These are phyloP conservation scores for Zygosaccharomyces sapae DNA, from an alignment of 1,139 yeast species.

Conservation along the genomic window DNA sequence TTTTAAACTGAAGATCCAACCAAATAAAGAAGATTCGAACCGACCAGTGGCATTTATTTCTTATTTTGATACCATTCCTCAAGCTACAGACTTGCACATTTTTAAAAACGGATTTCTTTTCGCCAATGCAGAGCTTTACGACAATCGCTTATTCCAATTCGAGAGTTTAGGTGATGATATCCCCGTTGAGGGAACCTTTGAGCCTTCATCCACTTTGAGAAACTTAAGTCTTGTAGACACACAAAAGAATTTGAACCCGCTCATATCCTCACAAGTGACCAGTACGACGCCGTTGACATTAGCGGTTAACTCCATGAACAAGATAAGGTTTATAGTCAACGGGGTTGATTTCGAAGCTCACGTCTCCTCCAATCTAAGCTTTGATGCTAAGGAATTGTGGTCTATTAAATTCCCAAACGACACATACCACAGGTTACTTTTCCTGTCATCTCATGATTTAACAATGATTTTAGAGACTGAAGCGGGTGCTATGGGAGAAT, in stretches of 20 bases:
- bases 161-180: constrained; percentile 65
- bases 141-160: constrained; percentile 68
- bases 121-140: constrained; percentile 59
- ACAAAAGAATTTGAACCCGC: constrained; percentile 54
- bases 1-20: constrained; percentile 59
- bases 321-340: constrained; percentile 30
- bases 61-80: constrained; percentile 75
- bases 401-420: constrained; percentile 45
- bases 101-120: constrained; percentile 73
- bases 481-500: constrained; percentile 59
- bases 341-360: constrained; percentile 25
- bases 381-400: constrained; percentile 29
- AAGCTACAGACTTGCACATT: constrained; percentile 52
- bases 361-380: constrained; percentile 31
- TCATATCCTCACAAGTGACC: constrained; percentile 45
- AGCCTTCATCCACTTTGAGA: constrained; percentile 40
- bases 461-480: constrained; percentile 29
- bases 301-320: constrained; percentile 31
- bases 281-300: constrained; percentile 26
- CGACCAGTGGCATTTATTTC: constrained; percentile 44
- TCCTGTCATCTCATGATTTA: constrained; percentile 23
- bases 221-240: constrained; percentile 59
- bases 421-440: constrained; percentile 40
- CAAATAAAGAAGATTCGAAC: constrained; percentile 39
- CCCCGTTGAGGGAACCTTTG: constrained; percentile 35